Conservation (phyloP, 768 basidiomycete genomes). For the Boletus tomentosulus region DNA sequence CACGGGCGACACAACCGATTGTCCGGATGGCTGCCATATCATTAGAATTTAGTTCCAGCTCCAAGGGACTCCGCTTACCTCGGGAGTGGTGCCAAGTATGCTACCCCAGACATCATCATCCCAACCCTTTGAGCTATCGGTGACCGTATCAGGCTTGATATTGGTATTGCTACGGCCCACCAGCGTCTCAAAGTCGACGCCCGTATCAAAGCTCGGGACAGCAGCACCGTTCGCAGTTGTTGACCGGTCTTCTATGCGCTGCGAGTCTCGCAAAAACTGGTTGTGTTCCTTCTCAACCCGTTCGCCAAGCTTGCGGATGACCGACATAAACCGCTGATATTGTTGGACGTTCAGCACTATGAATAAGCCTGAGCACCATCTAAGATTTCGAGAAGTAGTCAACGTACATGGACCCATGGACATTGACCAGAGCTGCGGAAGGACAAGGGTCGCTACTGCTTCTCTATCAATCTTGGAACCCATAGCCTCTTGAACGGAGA, state of each 20-base stretch:
- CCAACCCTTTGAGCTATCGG: constrained; percentile 48
- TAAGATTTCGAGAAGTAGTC: neutral
- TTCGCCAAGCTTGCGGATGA: constrained; percentile 71
- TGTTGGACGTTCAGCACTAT: constrained; percentile 78
- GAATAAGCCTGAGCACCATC: constrained; percentile 3
- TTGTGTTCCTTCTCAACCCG: constrained; percentile 92
- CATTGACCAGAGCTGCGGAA: constrained; percentile 96
- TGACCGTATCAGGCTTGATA: constrained; percentile 43
- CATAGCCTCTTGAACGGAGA: constrained; percentile 94
- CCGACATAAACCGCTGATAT: constrained; percentile 89
- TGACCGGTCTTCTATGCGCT: constrained; percentile 80
- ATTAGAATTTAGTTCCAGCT: constrained; percentile 2
- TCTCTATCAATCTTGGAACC: constrained; percentile 91
- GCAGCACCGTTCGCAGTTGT: constrained; percentile 42
- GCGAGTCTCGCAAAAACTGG: constrained; percentile 89
- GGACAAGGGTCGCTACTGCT: constrained; percentile 82
- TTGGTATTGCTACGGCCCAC: constrained; percentile 57
- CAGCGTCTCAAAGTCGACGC: constrained; percentile 82
- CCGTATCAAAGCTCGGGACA: constrained; percentile 37
- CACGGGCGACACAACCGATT: constrained; percentile 11
- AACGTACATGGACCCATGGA: constrained; percentile 87
- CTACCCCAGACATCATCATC: constrained; percentile 86
- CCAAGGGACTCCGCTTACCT: constrained; percentile 15
- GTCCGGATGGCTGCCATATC: constrained; percentile 11
- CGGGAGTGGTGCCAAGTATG: constrained; percentile 50